Base-by-base conservation (phyloP, 805 yeast genomes). In the Barnettozyma populi region DNA sequence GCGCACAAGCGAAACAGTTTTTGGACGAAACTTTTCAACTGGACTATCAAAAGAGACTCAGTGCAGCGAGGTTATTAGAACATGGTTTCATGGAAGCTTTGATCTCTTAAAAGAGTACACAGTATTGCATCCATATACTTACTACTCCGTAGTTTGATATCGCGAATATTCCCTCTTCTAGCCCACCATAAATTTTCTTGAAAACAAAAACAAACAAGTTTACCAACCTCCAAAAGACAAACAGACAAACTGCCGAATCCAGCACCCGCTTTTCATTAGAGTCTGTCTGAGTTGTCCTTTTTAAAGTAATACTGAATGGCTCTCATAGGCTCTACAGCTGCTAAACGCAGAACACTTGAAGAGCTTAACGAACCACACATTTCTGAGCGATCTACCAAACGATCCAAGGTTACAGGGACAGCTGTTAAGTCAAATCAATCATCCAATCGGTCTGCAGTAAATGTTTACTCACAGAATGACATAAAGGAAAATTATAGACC, bases 41-140 rank as follows among this genome's bases (percentile, higher is more conserved):
- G 20, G 95, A 94, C 57, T 84, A 82, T 61, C 73, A 74, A 34
- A 75, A 78, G 60, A 73, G 98, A 55, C 88, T 95, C 0, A 71
- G 79, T 43, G 96, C 97, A 3, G 68, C 75, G 5, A 86, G 82
- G 47, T 63, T 92, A 47, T 66, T 88, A 47, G 66, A 74, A 16
- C 90, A 86, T 54, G 69, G 77, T n/a, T 87, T 87, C 59, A 59
- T 80, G 47, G 58, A 57, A 8, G 36, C 56, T 0, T 31, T 54
- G 43, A 52, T 55, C 14, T 19, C 44, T 7, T 41, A 29, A 23
- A 18, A n/a, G n/a, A n/a, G n/a, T n/a, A n/a, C n/a, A n/a, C n/a
- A n/a, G n/a, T n/a, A n/a, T n/a, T n/a, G n/a, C n/a, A n/a, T n/a
- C n/a, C n/a, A n/a, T n/a, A n/a, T n/a, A n/a, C n/a, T n/a, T n/a